These are phyloP conservation scores for Quercus phellos DNA, from an alignment of 331 rosid genomes.

Conservation along the genomic window DNA sequence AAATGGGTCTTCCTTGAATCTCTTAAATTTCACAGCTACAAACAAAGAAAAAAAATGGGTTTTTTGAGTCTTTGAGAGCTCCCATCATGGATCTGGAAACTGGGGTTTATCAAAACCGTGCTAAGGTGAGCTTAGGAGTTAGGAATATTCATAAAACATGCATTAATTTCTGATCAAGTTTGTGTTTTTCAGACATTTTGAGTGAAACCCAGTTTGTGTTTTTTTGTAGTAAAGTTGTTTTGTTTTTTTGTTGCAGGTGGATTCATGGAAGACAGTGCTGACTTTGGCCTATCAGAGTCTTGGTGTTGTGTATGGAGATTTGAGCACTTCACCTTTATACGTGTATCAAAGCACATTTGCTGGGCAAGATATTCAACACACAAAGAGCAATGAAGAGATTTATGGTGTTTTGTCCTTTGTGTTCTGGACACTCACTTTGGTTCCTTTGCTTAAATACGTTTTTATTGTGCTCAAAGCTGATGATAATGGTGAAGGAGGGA, in stretches of 20 bases:
- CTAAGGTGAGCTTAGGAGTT: conserved; percentile 52
- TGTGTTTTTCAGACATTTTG: conserved; percentile 8
- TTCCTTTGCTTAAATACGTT: conserved; percentile 82
- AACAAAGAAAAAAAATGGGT: conserved; percentile 26
- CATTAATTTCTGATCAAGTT: conserved; percentile 7
- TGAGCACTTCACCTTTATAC: conserved; percentile 87
- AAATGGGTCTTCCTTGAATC: conserved; percentile 20
- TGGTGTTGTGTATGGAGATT: conserved; percentile 95
- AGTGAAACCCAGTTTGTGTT: conserved; percentile 8
- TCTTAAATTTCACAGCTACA: background rate
- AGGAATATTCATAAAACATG: conserved; percentile 15
- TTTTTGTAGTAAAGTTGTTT: background rate
- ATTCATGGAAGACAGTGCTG: conserved; percentile 71
- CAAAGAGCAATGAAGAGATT: conserved; percentile 67
- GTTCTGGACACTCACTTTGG: conserved; percentile 82
- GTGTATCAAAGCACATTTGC: conserved; percentile 78
- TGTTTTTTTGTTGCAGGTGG: conserved; percentile 40
- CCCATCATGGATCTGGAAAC: conserved; percentile 73
- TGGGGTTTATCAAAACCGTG: conserved; percentile 38
- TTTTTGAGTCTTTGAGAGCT: conserved; percentile 27
- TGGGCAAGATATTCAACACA: conserved; percentile 48
- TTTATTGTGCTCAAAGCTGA: conserved; percentile 82
- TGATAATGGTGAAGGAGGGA: conserved; percentile 98
- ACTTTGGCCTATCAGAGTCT: conserved; percentile 89
- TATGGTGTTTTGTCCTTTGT: conserved; percentile 86